Conservation (phyloP, 2,329 filamentous ascomycete species). For the Hypoxylon sp. region DNA sequence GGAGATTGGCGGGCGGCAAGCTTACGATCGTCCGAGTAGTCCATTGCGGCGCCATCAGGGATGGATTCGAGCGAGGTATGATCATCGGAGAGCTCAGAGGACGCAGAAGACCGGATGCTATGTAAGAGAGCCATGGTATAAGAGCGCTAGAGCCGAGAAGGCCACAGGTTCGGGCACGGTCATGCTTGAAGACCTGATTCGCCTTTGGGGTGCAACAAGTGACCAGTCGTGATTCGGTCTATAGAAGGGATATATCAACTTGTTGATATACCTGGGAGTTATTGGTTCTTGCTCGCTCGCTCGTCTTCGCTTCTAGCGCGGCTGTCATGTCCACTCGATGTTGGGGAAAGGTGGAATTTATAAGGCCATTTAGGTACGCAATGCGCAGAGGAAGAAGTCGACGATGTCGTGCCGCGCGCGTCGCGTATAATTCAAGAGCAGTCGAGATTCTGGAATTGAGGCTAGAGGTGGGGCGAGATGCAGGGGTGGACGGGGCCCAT, state of each 20-base stretch:
- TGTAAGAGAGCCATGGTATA: conserved; percentile 34
- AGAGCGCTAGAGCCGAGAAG: conserved; percentile 21
- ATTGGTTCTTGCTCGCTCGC: too few species aligned
- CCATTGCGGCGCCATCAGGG: conserved; percentile 24
- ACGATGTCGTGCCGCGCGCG: not conserved
- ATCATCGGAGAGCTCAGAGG: conserved; percentile 36
- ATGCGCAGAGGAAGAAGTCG: not conserved
- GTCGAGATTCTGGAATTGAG: not conserved
- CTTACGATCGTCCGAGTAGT: conserved; percentile 42
- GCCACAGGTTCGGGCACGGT: conserved; percentile 33
- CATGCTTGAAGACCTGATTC: conserved; percentile 2
- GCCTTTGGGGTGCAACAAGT: conserved; percentile 25
- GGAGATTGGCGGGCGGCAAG: not conserved
- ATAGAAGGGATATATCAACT: conserved; percentile 24
- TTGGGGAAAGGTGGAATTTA: not conserved
- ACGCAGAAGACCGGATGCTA: conserved; percentile 27
- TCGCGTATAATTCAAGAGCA: not conserved
- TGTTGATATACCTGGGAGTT: too few species aligned
- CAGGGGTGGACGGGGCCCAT: too few species aligned
- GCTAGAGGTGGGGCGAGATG: not conserved
- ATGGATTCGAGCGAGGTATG: conserved; percentile 19
- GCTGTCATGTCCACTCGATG: not conserved
- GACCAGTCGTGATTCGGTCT: conserved; percentile 35
- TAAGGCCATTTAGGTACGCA: too few species aligned
- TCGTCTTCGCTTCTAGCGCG: too few species aligned